Percentiles rank a stretch among this genome's conserved stretches.
Evolutionary conservation across 1,284 basidiomycete genomes (phyloP).

Genomic region (Naganishia sp.): DNA sequence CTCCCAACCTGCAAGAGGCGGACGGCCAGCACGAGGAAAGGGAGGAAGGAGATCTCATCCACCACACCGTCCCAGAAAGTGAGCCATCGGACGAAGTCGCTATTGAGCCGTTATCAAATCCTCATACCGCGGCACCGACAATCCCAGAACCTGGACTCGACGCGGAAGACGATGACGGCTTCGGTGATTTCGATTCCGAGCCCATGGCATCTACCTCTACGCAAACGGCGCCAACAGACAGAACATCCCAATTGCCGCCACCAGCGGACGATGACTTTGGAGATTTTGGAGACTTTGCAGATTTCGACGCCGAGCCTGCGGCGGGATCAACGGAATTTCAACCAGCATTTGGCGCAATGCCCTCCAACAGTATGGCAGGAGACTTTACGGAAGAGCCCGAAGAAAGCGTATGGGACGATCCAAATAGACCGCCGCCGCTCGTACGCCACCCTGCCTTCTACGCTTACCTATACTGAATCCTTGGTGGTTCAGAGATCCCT

Average conservation of each 20-base stretch:
- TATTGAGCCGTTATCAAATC: background rate
- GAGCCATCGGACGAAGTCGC: background rate
- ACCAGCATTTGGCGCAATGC: too few relatives aligned
- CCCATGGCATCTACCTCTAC: conserved; percentile 32
- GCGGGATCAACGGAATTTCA: background rate
- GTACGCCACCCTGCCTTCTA: conserved; percentile 2
- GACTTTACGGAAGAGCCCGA: conserved; percentile 39
- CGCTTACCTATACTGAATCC: background rate
- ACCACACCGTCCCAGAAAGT: too few relatives aligned
- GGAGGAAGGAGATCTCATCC: background rate
- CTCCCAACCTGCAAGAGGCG: background rate
- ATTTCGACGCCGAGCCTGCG: conserved; percentile 65
- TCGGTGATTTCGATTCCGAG: conserved; percentile 32
- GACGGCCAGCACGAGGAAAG: background rate
- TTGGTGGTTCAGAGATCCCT: conserved; percentile 62
- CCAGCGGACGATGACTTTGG: conserved; percentile 29
- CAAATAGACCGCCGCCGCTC: conserved; percentile 19
- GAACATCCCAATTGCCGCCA: conserved; percentile 43
- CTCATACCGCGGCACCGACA: background rate
- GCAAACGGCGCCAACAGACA: conserved; percentile 36
- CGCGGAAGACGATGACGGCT: conserved; percentile 67
- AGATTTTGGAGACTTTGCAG: conserved; percentile 57
- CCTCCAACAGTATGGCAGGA: background rate
- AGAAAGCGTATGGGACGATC: conserved; percentile 30
- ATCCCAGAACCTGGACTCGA: conserved; percentile 34